These are phyloP conservation scores for Mycena vulgaris DNA, from an alignment of 768 basidiomycete genomes.

Conservation along the genomic window DNA sequence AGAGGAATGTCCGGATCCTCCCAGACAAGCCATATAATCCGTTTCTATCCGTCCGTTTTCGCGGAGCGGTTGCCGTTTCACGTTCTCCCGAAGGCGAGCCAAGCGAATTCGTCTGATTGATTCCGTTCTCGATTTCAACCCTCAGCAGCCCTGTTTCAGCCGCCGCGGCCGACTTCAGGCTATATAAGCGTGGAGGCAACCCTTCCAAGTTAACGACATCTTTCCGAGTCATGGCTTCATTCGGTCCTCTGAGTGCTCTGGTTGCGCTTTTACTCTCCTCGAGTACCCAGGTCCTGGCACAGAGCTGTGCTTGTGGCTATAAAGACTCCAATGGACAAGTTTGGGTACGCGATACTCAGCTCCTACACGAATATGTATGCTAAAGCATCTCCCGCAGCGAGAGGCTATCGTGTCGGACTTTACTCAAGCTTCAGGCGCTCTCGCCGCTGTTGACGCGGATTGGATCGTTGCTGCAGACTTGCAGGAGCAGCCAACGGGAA, in stretches of 20 bases:
- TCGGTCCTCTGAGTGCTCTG: constrained; percentile 7
- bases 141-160: too few species aligned
- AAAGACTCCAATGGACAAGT: constrained; percentile 34
- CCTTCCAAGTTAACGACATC: not conserved
- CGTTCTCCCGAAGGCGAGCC: too few species aligned
- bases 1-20: too few species aligned
- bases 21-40: too few species aligned
- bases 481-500: constrained; percentile 24
- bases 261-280: not conserved
- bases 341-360: constrained; percentile 24
- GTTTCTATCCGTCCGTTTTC: too few species aligned
- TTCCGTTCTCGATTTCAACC: too few species aligned
- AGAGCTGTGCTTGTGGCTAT: constrained; percentile 37
- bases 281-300: constrained; percentile 13
- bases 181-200: not conserved
- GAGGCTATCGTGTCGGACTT: constrained; percentile 33
- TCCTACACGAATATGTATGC: not conserved
- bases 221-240: constrained; percentile 17
- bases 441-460: constrained; percentile 30
- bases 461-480: constrained; percentile 34
- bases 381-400: constrained; percentile 5
- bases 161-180: too few species aligned
- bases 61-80: too few species aligned
- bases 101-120: too few species aligned
- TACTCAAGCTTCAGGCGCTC: constrained; percentile 31